Evolutionary conservation across 768 basidiomycete species (phyloP).

Genomic region (Terana coerulea): DNA sequence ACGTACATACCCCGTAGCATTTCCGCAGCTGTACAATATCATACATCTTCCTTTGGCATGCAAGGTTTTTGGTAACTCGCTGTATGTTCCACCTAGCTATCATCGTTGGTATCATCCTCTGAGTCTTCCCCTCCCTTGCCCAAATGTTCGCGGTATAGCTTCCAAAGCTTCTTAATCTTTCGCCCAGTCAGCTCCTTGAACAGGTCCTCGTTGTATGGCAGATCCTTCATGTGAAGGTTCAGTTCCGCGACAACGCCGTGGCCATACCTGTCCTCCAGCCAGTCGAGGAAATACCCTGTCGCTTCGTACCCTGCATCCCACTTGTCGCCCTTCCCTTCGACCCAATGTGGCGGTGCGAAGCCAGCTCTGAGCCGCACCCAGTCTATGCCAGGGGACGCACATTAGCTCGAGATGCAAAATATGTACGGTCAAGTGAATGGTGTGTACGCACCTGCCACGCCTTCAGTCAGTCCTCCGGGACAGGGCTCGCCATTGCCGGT

Average conservation of each 20-base stretch:
- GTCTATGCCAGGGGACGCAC: conserved; percentile 36
- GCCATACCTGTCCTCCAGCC: conserved; percentile 54
- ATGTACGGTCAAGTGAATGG: not conserved
- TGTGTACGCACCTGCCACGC: conserved; percentile 58
- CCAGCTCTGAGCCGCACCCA: conserved; percentile 64
- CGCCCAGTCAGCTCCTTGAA: conserved; percentile 53
- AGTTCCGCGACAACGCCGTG: conserved; percentile 52
- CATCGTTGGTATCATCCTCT: not conserved
- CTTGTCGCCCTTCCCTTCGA: conserved; percentile 35
- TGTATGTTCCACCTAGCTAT: not conserved
- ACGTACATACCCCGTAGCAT: not conserved
- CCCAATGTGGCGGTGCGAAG: conserved; percentile 71
- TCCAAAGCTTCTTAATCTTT: conserved; percentile 55
- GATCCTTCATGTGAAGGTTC: conserved; percentile 49
- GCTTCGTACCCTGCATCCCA: conserved; percentile 79
- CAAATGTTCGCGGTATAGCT: conserved; percentile 44
- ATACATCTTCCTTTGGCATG: not conserved
- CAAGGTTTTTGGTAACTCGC: not conserved
- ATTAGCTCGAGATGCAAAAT: not conserved
- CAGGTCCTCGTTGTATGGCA: conserved; percentile 44
- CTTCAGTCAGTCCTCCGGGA: conserved; percentile 73
- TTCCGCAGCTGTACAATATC: not conserved
- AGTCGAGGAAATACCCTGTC: conserved; percentile 74
- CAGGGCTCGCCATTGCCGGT: conserved; percentile 50
- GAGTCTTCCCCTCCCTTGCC: conserved; percentile 12